Base-by-base conservation (phyloP, 305 asterid species). In the Nicotiana rustica region DNA sequence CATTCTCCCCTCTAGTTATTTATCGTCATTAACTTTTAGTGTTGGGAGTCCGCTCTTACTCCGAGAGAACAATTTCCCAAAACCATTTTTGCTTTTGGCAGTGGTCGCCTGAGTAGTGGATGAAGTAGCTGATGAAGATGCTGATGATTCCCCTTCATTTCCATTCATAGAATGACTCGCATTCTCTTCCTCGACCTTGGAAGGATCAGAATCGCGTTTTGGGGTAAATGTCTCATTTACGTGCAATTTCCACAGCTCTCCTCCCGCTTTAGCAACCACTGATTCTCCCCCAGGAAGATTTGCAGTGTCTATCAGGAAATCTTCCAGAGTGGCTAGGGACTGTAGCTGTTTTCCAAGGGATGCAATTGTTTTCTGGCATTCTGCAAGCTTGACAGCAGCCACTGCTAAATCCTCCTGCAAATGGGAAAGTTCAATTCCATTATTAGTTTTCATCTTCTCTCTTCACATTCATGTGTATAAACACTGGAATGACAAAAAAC, bases 321-420 rank as follows among this genome's bases (percentile, higher is more conserved):
- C 97, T 89, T 94, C 97, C 86, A 94, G 87, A 29, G 97, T 94
- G 73, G 97, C 98, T n/a, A 94, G 91, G 69, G 98, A 94, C 59
- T 92, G 85, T 29, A 94, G 97, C 89, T 94, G 98, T 77, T 85
- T 90, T 61, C 97, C 98, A 0, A 94, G 92, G 33, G 98, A 94
- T 71, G 97, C 95, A 67, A 94, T 94, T 21, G 98, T 94, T 87
- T 88, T 92, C 91, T 94, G 97, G 85, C 98, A 94, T 80, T 94
- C 97, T 75, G 94, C 91, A 21, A 93, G 97, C 85, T 90, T 94
- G 86, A 89, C 92, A 79, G 97, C 97, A 82, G 98, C 97, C 33
- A 90, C 92, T 9, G 86, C 93, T 81, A 92, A 83, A 83, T 88
- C 96, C 91, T 92, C 97, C 98, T 94, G 90, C 87, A 86, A 86